Evolutionary conservation across 176 grass and related monocot species (phyloP).

Genomic region (Eleusine coracana): DNA sequence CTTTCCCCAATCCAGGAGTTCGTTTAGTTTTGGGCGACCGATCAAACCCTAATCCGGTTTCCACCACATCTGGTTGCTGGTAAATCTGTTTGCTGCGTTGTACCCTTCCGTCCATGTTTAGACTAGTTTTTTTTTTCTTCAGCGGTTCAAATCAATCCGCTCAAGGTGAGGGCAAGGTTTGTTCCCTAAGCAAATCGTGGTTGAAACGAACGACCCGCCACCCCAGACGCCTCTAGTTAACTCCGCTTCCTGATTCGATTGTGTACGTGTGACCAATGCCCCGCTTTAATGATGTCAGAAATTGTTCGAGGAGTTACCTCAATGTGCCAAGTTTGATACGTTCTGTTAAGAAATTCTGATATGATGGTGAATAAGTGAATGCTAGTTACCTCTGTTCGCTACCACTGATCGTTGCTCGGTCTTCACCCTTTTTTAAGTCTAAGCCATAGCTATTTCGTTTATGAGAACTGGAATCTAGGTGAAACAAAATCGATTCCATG

Average conservation of each 20-base stretch:
- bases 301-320: not conserved
- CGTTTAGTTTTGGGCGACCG: not conserved
- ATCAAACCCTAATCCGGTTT: not conserved
- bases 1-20: not conserved
- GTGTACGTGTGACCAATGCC: not conserved
- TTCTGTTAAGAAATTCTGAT: not conserved
- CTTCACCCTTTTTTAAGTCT: not conserved
- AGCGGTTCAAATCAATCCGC: not conserved
- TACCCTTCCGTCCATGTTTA: not conserved
- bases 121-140: not conserved
- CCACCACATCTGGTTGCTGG: not conserved
- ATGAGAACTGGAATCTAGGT: not conserved
- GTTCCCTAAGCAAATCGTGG: not conserved
- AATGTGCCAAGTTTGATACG: not conserved
- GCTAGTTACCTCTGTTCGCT: not conserved
- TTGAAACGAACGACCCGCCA: not conserved
- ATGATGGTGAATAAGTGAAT: not conserved
- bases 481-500: not conserved
- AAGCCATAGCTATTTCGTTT: not conserved
- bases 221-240: not conserved
- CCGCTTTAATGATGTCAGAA: not conserved
- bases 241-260: not conserved
- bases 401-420: not conserved
- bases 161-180: too few relatives aligned
- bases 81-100: not conserved